Evolutionary conservation across 495 filamentous ascomycete species (phyloP), one percentile per base, ranked within the genome.

Genomic region (Hyaloscypha finlandica): DNA sequence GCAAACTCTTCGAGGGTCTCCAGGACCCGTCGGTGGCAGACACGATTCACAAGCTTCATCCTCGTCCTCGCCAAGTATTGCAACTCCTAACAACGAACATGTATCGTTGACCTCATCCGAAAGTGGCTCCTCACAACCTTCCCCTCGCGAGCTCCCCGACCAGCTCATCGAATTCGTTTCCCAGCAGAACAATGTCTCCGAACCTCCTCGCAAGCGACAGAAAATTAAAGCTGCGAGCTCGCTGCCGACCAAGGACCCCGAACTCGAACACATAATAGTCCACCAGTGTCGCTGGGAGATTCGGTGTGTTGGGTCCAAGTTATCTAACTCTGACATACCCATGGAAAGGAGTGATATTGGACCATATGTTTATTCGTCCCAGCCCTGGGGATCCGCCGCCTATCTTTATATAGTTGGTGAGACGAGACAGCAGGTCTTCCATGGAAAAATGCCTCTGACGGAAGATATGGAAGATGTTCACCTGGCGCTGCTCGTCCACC

Each of bases 191-290:
- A 9, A 35, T n/a, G n/a, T 11, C 53, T 37, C 20, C 22, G 68
- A 68, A 37, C 71, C 65, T 57, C 68, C 71, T 48, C 65, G 55
- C 5, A 73, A 73, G 53, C 63, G 64, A 55, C 64, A 61, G 58
- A 72, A 70, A 64, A 42, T 60, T 35, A 20, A 37, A 29, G 12
- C 25, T 30, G 51, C 19, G 31, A 57, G 39, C 16, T 59, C 19
- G 54, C 19, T 6, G 54, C 19, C 8, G 8, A n/a, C 6, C 35
- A 61, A 59, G 20, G 63, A 61, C 6, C 11, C 58, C 1, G 59
- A 64, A 8, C 39, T 70, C 8, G 68, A 73, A n/a, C 39, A 67
- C 29, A 64, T 73, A 30, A 55, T 71, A 22, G 71, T 73, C 1
- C 63, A 65, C 4, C n/a, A 70, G 35, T 60, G 31, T 33, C 42